Percentiles rank a stretch among this genome's conserved stretches.
These are phyloP conservation scores for Wickerhamomyces strasburgensis DNA, from an alignment of 805 yeast species.

Conservation along the genomic window DNA sequence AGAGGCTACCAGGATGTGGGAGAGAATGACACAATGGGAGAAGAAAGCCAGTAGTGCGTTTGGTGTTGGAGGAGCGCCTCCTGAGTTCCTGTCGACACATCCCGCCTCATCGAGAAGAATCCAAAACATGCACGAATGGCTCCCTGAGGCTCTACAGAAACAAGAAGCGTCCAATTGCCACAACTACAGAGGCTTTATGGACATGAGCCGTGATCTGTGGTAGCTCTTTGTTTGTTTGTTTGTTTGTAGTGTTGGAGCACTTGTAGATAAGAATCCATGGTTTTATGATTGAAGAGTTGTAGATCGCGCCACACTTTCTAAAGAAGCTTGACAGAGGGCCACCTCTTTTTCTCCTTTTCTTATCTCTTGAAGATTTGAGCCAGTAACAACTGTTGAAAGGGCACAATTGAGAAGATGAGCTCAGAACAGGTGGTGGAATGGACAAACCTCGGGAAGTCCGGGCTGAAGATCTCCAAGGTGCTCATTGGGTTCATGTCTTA, in stretches of 20 bases:
- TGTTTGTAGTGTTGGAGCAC: no score
- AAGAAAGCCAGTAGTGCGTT: slow-evolving; percentile 21
- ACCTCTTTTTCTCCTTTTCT: no score
- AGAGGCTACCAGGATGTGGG: slow-evolving; percentile 77
- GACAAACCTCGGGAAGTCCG: slow-evolving; percentile 36
- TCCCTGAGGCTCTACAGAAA: slow-evolving; percentile 41
- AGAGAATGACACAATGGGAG: slow-evolving; percentile 62
- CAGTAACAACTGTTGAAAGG: no score
- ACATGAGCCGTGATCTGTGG: slow-evolving; percentile 5
- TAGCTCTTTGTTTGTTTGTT: no score
- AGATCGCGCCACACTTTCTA: no score
- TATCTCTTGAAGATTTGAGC: no score
- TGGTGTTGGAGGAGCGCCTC: slow-evolving; percentile 25
- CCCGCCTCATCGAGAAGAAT: slow-evolving; percentile 79
- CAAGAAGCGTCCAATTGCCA: slow-evolving; percentile 14
- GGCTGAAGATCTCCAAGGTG: slow-evolving; percentile 43
- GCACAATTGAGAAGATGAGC: no score
- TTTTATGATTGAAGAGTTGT: no score
- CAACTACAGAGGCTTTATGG: slow-evolving; percentile 10
- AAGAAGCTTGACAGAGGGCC: no score
- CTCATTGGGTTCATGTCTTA: slow-evolving; percentile 53
- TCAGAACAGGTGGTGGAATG: no score
- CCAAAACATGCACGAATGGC: slow-evolving; percentile 61
- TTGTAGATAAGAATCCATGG: no score
- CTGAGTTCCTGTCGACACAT: slow-evolving; percentile 80